phyloP scores from a whole-genome alignment of 140 eudicot species.

The Anethum foeniculum region DNA sequence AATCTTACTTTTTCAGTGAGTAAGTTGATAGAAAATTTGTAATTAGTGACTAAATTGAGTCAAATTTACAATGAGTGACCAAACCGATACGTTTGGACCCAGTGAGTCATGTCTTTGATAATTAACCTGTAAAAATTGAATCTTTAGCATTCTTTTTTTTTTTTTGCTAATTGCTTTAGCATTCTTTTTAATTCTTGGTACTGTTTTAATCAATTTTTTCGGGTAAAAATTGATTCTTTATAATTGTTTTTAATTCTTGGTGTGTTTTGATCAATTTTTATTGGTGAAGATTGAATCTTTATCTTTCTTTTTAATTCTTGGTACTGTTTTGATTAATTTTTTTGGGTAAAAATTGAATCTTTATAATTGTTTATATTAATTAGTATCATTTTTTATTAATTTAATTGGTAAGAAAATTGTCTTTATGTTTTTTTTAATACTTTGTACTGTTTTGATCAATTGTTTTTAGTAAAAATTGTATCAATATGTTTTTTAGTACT shows the following conservation, averaged over 20 bases:
- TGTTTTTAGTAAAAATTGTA: neutral
- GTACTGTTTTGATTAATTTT: neutral
- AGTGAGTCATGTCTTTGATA: too few relatives aligned
- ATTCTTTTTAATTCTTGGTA: too few relatives aligned
- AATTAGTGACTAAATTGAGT: too few relatives aligned
- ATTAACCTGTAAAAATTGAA: too few relatives aligned
- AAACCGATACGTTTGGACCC: too few relatives aligned
- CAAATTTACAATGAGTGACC: too few relatives aligned
- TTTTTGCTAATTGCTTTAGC: too few relatives aligned
- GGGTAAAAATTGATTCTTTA: constrained; percentile 7
- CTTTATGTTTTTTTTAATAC: neutral
- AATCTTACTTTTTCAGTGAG: too few relatives aligned
- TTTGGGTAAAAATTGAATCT: neutral
- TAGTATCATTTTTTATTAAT: neutral
- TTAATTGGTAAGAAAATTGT: too few relatives aligned
- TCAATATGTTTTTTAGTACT: neutral
- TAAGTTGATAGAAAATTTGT: too few relatives aligned
- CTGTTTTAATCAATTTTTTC: too few relatives aligned
- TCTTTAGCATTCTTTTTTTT: too few relatives aligned
- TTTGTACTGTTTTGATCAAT: neutral
- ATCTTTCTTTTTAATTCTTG: neutral
- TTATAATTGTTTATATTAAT: neutral
- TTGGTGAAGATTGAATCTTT: neutral
- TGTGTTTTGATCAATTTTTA: neutral
- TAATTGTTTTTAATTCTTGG: neutral